Evolutionary conservation across 192 early-diverging fungal species (phyloP).

Genomic region (Chytriomyces sp.): DNA sequence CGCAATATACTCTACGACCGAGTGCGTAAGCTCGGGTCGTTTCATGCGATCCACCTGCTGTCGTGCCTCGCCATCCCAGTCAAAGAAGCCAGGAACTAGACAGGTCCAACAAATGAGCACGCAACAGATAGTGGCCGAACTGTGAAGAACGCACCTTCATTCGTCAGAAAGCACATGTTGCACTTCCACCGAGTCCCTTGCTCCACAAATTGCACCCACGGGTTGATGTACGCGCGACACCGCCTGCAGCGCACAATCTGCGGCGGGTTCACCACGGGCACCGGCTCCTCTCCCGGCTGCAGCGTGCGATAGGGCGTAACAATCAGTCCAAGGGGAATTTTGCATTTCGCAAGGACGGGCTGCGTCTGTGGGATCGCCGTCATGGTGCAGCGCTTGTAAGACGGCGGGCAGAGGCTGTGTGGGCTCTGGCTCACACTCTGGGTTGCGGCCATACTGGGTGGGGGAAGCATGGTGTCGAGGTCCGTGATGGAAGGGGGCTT

Average conservation of each 20-base stretch:
- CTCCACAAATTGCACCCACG: conserved; percentile 93
- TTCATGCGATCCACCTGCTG: conserved; percentile 81
- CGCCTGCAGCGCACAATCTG: conserved; percentile 92
- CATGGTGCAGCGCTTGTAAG: conserved; percentile 87
- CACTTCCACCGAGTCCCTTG: conserved; percentile 96
- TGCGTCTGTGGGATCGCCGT: conserved; percentile 86
- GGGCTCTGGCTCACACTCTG: conserved; percentile 50
- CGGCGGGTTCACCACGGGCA: conserved; percentile 84
- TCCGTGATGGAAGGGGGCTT: conserved; percentile 9
- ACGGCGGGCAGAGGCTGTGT: conserved; percentile 67
- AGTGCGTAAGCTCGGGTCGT: conserved; percentile 85
- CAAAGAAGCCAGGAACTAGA: conserved; percentile 59
- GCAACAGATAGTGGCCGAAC: too few relatives aligned
- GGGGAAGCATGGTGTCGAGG: neutral
- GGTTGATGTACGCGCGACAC: conserved; percentile 96
- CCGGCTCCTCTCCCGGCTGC: conserved; percentile 72
- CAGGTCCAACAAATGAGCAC: too few relatives aligned
- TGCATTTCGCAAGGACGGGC: conserved; percentile 81
- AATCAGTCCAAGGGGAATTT: conserved; percentile 86
- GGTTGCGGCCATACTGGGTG: conserved; percentile 23
- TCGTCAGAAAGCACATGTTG: conserved; percentile 89
- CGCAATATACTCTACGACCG: conserved; percentile 92
- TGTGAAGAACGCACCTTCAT: conserved; percentile 71
- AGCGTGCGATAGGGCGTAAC: conserved; percentile 85
- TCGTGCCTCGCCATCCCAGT: conserved; percentile 72